Conservation (phyloP, 257 asterid genomes). For the Datura wrightii region DNA sequence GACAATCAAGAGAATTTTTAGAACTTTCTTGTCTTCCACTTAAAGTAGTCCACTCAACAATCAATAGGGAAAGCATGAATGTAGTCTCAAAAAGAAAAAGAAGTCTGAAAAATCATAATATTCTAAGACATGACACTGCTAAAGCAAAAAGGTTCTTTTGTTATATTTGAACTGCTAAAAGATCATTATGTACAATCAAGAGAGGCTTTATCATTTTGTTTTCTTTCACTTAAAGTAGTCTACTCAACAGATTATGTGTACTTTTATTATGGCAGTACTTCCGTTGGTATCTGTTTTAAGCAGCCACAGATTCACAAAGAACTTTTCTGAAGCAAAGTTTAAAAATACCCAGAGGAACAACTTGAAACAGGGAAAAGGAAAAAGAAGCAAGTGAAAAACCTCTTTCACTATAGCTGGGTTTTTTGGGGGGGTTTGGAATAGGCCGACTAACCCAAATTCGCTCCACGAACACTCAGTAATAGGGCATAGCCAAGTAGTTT, state of each 20-base stretch:
- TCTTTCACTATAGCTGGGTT: too few species aligned
- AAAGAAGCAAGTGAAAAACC: not conserved
- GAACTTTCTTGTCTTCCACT: not conserved
- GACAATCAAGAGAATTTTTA: not conserved
- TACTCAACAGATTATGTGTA: not conserved
- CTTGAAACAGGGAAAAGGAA: not conserved
- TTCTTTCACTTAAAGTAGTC: not conserved
- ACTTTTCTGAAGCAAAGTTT: not conserved
- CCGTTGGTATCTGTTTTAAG: not conserved
- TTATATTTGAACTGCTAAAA: too few species aligned
- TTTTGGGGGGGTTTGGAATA: not conserved
- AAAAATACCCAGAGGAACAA: not conserved
- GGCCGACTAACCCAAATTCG: not conserved
- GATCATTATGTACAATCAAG: too few species aligned
- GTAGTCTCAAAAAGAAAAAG: too few species aligned
- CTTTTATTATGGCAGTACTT: not conserved
- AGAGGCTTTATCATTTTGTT: too few species aligned
- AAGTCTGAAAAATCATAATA: too few species aligned
- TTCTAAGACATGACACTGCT: too few species aligned
- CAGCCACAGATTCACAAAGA: not conserved
- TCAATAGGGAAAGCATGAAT: not conserved
- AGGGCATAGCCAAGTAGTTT: not conserved
- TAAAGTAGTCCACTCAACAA: not conserved
- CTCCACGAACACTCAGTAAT: too few species aligned
- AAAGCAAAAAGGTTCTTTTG: too few species aligned